These are phyloP conservation scores for Canavalia ensiformis DNA, from an alignment of 306 rosid species.

Conservation along the genomic window DNA sequence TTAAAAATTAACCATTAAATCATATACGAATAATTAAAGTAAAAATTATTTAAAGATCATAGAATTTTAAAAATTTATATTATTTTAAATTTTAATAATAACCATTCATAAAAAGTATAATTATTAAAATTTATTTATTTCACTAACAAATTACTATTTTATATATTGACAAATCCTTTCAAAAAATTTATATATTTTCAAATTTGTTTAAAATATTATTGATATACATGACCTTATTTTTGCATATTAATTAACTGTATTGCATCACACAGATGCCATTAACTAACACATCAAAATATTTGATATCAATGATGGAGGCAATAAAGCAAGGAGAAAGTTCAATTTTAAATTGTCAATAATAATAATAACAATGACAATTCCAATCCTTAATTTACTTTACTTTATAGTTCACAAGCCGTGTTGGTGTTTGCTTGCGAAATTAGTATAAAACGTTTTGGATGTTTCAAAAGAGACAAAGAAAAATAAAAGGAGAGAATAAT, in stretches of 20 bases:
- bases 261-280: neutral
- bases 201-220: neutral
- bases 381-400: neutral
- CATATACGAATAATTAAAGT: neutral
- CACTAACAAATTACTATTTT: neutral
- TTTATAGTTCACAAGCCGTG: conserved; percentile 37
- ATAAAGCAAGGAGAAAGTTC: conserved; percentile 10
- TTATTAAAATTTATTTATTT: neutral
- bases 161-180: neutral
- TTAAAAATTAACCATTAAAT: neutral
- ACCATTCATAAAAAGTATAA: neutral
- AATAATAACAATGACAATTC: neutral
- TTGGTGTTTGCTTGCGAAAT: conserved; percentile 34
- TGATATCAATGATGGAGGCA: conserved; percentile 27
- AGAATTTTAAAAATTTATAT: neutral
- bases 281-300: neutral
- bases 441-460: conserved; percentile 7
- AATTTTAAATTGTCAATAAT: neutral
- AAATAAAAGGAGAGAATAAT: no score
- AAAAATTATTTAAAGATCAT: neutral
- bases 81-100: neutral
- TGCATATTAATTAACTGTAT: neutral
- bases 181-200: no score
- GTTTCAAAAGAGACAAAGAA: conserved; percentile 39
- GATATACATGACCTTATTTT: neutral